Evolutionary conservation across 495 filamentous ascomycete genomes (phyloP).

Genomic region (Lasiosphaeria miniovina): DNA sequence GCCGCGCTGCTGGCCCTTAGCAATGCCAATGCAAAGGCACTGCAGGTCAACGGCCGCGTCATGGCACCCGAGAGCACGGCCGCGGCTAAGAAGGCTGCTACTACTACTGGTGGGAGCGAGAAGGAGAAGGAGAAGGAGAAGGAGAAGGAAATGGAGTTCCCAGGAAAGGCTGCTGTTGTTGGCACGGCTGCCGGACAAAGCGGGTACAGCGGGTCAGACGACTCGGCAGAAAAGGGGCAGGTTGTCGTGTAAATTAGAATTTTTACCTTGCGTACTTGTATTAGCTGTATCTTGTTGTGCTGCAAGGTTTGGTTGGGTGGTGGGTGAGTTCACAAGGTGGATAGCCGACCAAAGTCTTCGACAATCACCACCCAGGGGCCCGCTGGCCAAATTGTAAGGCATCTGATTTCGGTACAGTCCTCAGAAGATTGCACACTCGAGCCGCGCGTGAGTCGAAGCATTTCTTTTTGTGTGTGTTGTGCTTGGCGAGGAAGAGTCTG

Average conservation of each 20-base stretch:
- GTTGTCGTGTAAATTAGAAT: not conserved
- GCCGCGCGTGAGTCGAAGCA: not conserved
- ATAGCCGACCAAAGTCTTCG: not conserved
- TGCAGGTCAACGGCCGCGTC: slow-evolving; percentile 40
- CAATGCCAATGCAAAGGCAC: slow-evolving; percentile 44
- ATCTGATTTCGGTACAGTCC: not conserved
- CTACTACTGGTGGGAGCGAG: not conserved
- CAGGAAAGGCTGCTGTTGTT: slow-evolving; percentile 1
- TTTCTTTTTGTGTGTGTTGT: not conserved
- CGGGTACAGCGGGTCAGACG: not conserved
- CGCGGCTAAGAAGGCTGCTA: not conserved
- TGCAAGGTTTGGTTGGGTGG: not conserved
- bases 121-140: not conserved
- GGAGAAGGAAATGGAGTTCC: no score
- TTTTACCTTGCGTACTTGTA: not conserved
- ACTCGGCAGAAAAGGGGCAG: slow-evolving; percentile 1
- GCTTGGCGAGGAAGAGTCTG: not conserved
- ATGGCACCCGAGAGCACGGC: slow-evolving; percentile 27
- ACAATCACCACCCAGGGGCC: not conserved
- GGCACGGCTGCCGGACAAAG: not conserved
- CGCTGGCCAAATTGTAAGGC: slow-evolving; percentile 1
- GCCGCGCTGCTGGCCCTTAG: slow-evolving; percentile 50
- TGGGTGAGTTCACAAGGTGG: not conserved
- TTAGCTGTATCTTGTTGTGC: no score
- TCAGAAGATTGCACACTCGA: slow-evolving; percentile 1